Base-by-base conservation (phyloP, 1,284 basidiomycete genomes). In the Quambalaria eucalypti region DNA sequence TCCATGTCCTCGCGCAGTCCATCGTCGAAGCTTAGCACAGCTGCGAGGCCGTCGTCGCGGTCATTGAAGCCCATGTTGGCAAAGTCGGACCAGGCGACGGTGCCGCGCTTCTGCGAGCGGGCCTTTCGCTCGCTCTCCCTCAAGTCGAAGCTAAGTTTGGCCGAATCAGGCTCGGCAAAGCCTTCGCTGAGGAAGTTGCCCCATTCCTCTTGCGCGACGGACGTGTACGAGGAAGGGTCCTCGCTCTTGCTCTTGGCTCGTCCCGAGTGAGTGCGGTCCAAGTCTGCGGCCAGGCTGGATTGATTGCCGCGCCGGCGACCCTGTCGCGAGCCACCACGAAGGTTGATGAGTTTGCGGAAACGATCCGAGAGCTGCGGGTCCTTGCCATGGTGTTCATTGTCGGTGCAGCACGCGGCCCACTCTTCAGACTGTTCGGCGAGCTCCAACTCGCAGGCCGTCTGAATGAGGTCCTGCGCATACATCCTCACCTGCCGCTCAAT, bases 271-370 rank as follows among this genome's bases (percentile, higher is more conserved):
- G 8, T 8, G 31, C 31, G 8, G 30, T 8, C 29, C 39, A 31
- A 10, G 49, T 16, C 21, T 33, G 50, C 21, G 16, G 30, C 25
- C 39, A 25, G 23, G 28, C 9, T 25, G 21, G 16, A 12, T 28
- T 48, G 42, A 12, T 12, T 21, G 10, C 16, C 25, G 2, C 21
- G 4, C 2, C 25, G 16, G 25, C 31, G 47, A 21, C 30, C 49
- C 10, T 48, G 40, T 16, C 8, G n/a, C 7, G 31, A 12, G n/a
- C 28, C 28, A 31, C 54, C 66, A 7, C 65, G 51, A 4, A 68
- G 49, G 36, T 75, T 75, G 53, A 74, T 54, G 26, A 73, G 58
- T 56, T 73, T 75, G 28, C 73, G 56, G 49, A 65, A 69, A 19
- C 61, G 62, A 40, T 71, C 68, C 14, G 66, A 66, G 10, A 75